phyloP scores from a whole-genome alignment of 495 filamentous ascomycete species.

The Chaetomium tenue region DNA sequence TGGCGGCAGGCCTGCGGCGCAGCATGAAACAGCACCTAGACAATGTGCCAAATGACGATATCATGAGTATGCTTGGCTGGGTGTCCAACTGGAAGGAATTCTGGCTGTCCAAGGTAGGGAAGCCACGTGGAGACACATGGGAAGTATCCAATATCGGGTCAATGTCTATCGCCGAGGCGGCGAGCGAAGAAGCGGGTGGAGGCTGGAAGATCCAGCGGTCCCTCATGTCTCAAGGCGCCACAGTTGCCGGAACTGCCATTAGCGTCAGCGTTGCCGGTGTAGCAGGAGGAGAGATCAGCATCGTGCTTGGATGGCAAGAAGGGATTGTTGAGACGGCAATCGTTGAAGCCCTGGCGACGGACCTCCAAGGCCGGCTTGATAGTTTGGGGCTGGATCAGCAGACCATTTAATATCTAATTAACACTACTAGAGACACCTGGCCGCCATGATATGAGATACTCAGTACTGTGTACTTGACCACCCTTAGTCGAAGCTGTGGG shows the following conservation, averaged over 20 bases:
- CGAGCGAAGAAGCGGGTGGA: background rate
- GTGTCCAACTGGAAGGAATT: slow-evolving; percentile 35
- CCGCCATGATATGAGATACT: background rate
- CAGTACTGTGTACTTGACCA: no score
- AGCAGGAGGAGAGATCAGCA: slow-evolving; percentile 26
- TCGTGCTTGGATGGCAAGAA: slow-evolving; percentile 38
- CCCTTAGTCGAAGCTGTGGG: no score
- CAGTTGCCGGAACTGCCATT: slow-evolving; percentile 33
- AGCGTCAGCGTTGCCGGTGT: slow-evolving; percentile 35
- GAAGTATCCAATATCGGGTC: slow-evolving; percentile 40
- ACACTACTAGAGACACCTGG: background rate
- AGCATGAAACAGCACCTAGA: slow-evolving; percentile 24
- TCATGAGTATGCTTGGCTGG: slow-evolving; percentile 34
- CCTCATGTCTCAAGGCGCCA: slow-evolving; percentile 38
- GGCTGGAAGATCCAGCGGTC: slow-evolving; percentile 35
- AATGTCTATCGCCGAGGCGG: slow-evolving; percentile 19
- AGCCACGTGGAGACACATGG: slow-evolving; percentile 32
- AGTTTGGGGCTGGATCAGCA: slow-evolving; percentile 8
- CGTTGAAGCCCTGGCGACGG: slow-evolving; percentile 31
- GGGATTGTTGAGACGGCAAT: slow-evolving; percentile 29
- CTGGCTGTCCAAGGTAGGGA: slow-evolving; percentile 31
- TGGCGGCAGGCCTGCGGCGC: slow-evolving; percentile 28
- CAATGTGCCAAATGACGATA: slow-evolving; percentile 34
- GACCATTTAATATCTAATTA: background rate
- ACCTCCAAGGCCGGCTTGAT: slow-evolving; percentile 34